Conservation (phyloP, 2,329 filamentous ascomycete genomes). For the Escovopsis sp. region DNA sequence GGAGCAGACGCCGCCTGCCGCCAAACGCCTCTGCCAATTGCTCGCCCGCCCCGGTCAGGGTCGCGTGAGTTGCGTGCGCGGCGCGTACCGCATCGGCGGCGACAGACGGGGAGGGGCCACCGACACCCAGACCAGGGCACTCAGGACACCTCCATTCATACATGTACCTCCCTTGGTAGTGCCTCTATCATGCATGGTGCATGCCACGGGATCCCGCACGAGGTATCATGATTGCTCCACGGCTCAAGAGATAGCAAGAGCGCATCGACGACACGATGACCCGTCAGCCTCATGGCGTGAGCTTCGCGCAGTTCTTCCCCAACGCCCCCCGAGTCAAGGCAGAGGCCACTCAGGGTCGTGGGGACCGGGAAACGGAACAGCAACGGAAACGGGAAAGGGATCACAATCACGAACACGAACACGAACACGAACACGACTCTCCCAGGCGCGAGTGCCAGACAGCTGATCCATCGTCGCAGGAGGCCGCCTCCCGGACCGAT, state of each 20-base stretch:
- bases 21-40: constrained; percentile 7
- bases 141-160: too few species aligned
- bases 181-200: constrained; percentile 8
- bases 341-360: constrained; percentile 25
- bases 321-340: constrained; percentile 53
- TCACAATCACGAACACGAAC: too few species aligned
- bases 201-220: constrained; percentile 14
- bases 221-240: constrained; percentile 42
- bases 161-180: too few species aligned
- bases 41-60: constrained; percentile 7
- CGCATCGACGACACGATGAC: constrained; percentile 53
- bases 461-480: constrained; percentile 11
- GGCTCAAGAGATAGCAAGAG: constrained; percentile 35
- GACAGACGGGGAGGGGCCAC: constrained; percentile 1
- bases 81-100: constrained; percentile 9
- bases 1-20: constrained; percentile 5
- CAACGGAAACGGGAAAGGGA: too few species aligned
- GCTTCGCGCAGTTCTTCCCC: constrained; percentile 78
- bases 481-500: constrained; percentile 10
- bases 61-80: constrained; percentile 26
- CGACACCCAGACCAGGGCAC: too few species aligned
- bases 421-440: too few species aligned
- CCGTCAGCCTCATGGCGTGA: constrained; percentile 57
- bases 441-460: constrained; percentile 11
- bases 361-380: constrained; percentile 19